phyloP scores from a whole-genome alignment of 139 green algal genomes.

The Chlamydomonas eustigma region DNA sequence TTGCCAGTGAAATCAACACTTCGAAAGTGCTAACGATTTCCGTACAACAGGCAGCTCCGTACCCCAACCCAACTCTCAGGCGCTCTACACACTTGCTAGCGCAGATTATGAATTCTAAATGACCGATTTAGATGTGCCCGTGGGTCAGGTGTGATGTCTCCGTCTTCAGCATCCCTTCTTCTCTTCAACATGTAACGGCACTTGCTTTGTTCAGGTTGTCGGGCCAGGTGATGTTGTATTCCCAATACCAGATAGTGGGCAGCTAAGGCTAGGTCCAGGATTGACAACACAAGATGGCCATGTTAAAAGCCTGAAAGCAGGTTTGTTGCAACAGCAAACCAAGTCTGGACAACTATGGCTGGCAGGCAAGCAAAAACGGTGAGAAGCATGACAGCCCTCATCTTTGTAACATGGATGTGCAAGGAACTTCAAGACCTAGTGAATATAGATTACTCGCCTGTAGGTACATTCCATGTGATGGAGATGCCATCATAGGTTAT shows the following conservation, averaged over 20 bases:
- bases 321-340: conserved; percentile 50
- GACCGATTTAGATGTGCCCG: not conserved
- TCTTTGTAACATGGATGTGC: conserved; percentile 9
- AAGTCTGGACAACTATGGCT: conserved; percentile 69
- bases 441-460: not conserved
- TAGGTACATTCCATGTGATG: conserved; percentile 75
- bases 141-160: no score
- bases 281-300: conserved; percentile 40
- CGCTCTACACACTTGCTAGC: no score
- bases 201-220: not conserved
- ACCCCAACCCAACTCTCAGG: no score
- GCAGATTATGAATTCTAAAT: not conserved
- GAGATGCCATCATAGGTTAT: conserved; percentile 70
- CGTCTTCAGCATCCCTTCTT: no score
- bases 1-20: no score
- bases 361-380: conserved; percentile 66
- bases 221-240: conserved; percentile 67
- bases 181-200: not conserved
- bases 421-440: not conserved
- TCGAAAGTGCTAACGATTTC: no score
- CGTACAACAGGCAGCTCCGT: no score
- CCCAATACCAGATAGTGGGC: conserved; percentile 52
- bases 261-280: conserved; percentile 54
- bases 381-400: no score
- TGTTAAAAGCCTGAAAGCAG: conserved; percentile 52